A percentile compares a stretch with the other conserved stretches of the same genome.
Evolutionary conservation across 768 basidiomycete species (phyloP).

Genomic region (Mycena rosella): DNA sequence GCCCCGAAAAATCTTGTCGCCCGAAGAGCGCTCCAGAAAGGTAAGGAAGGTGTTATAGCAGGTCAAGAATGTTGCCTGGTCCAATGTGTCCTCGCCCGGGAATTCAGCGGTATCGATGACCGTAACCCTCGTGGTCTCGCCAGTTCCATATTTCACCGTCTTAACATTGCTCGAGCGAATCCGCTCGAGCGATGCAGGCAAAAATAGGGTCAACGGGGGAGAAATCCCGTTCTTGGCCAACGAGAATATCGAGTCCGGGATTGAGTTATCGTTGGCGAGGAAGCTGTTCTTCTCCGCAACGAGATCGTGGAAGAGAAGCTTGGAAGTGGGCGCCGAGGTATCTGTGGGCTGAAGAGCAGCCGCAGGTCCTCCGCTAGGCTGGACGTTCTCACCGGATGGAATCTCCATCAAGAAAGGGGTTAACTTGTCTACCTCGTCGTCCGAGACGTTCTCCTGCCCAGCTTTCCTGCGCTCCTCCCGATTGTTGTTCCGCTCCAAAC

Average conservation of each 20-base stretch:
- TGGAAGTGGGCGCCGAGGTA: too few species aligned
- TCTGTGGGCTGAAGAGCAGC: background rate
- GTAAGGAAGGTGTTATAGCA: too few species aligned
- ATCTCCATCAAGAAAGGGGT: background rate
- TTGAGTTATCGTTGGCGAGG: slow-evolving; percentile 13
- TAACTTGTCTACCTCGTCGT: slow-evolving; percentile 11
- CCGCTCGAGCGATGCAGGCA: slow-evolving; percentile 7
- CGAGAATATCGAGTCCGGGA: slow-evolving; percentile 11
- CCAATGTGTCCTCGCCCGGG: too few species aligned
- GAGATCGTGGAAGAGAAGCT: slow-evolving; percentile 6
- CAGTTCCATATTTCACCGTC: slow-evolving; percentile 4
- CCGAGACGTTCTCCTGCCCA: slow-evolving; percentile 10
- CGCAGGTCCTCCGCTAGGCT: background rate
- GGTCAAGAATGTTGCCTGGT: too few species aligned
- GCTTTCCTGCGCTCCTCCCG: too few species aligned
- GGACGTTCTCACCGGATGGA: slow-evolving; percentile 1
- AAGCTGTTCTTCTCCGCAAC: slow-evolving; percentile 13
- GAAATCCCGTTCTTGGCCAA: slow-evolving; percentile 26
- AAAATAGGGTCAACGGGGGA: slow-evolving; percentile 8
- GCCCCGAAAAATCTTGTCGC: too few species aligned
- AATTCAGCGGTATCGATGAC: too few species aligned
- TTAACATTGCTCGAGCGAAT: slow-evolving; percentile 24
- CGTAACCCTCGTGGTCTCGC: too few species aligned
- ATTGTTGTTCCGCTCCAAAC: too few species aligned
- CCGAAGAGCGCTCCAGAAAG: too few species aligned